These are phyloP conservation scores for Silene vulgaris DNA, from an alignment of 179 eudicot genomes.

Conservation along the genomic window DNA sequence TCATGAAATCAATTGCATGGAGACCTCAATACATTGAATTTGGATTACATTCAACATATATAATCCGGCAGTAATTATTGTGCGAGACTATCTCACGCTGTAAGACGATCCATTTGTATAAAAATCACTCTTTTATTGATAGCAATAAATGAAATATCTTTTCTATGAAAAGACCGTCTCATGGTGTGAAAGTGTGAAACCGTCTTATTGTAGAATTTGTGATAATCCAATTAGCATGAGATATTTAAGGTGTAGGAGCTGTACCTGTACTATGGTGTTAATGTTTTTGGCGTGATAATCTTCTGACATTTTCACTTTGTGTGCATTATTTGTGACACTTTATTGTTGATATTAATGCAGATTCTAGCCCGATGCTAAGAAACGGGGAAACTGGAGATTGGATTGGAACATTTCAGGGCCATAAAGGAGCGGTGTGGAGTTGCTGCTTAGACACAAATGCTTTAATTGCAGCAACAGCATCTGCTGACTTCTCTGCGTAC, in stretches of 20 bases:
- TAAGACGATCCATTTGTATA: too few relatives aligned
- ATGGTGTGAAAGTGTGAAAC: too few relatives aligned
- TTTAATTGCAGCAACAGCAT: slow-evolving; percentile 84
- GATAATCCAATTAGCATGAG: slow-evolving; percentile 2
- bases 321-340: slow-evolving; percentile 11
- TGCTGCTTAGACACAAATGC: slow-evolving; percentile 88
- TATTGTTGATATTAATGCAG: slow-evolving; percentile 26
- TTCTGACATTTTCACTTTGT: neutral
- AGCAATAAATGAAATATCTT: too few relatives aligned
- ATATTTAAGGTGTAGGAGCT: slow-evolving; percentile 2
- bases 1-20: too few relatives aligned
- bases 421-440: slow-evolving; percentile 99
- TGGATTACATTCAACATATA: neutral
- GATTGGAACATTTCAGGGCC: slow-evolving; percentile 97
- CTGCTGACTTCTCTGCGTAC: slow-evolving; percentile 96
- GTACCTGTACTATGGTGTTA: neutral
- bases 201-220: too few relatives aligned
- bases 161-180: too few relatives aligned
- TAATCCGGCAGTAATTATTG: too few relatives aligned
- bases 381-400: slow-evolving; percentile 99
- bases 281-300: slow-evolving; percentile 3
- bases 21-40: neutral
- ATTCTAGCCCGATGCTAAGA: slow-evolving; percentile 91
- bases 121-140: too few relatives aligned
- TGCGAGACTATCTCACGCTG: too few relatives aligned